Evolutionary conservation across 2,329 filamentous ascomycete genomes (phyloP), one percentile per base, ranked within the genome.

Genomic region (Fusarium graminum): DNA sequence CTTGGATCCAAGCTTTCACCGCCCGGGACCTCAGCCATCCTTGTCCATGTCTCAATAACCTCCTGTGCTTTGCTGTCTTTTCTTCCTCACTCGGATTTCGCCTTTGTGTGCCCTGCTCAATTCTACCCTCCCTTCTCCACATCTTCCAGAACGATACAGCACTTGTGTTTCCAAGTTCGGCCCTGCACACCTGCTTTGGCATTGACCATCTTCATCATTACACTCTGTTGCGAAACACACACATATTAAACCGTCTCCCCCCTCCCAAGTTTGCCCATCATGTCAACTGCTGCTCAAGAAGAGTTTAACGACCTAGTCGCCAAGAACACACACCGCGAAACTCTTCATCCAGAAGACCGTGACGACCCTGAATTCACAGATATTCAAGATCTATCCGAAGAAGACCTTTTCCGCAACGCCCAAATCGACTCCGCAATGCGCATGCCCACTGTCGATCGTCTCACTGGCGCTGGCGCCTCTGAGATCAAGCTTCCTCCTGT

Each of bases 381-480:
- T 58, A 81, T 85, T 72, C 80, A 87, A 71, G 85, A 87, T 59
- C 78, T 81, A 63, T 83, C 85, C 75, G 84, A 89, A 72, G 86
- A 88, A 74, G 85, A 87, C 71, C 71, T 74, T 13, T 83, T 82
- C 71, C 84, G 82, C 63, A 80, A 83, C 75, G 68, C 78, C 40
- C 82, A 86, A 73, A 86, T 90, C 75, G 84, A 90, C 76, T 84
- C 84, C 70, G 85, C 84, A 72, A 90, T 90, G 87, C 83, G 89
- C 72, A 88, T 88, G 77, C 85, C 88, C 51, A 82, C 84, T 59
- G 79, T 71, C 28, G 71, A 73, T 63, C 69, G 71, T 53, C 69
- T 85, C 67, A 82, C 74, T 75, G 75, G 72, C 70, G 80, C 72
- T 65, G 74, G 65, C 63, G 83, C 76, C 78, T 71, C 75, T 59